Conservation (phyloP, 345 rosid species). For the Rhizophora mangle region DNA sequence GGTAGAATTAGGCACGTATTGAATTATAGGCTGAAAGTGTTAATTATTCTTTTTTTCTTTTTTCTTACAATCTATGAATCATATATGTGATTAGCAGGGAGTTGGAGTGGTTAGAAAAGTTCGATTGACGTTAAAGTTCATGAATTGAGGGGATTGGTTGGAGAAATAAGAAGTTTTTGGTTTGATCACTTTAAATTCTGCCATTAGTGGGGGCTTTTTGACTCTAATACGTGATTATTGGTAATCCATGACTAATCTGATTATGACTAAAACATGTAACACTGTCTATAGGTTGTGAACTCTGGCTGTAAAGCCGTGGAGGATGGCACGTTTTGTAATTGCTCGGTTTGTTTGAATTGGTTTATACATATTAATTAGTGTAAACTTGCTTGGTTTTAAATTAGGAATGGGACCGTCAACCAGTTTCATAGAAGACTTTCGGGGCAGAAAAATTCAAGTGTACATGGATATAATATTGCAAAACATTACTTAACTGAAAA, state of each 20-base stretch:
- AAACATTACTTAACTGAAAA: not conserved
- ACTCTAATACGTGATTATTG: conserved; percentile 14
- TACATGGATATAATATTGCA: not conserved
- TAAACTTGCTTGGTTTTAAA: no score
- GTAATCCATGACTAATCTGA: not conserved
- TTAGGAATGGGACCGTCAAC: no score
- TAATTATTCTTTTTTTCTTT: not conserved
- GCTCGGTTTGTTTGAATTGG: no score
- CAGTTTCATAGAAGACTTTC: no score
- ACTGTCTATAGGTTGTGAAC: no score
- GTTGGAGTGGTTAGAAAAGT: conserved; percentile 24
- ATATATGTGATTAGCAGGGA: not conserved
- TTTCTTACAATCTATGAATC: not conserved
- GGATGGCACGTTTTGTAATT: no score
- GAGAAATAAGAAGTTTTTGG: not conserved
- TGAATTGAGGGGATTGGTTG: not conserved
- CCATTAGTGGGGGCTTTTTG: conserved; percentile 18
- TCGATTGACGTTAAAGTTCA: conserved; percentile 1
- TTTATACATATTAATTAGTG: no score
- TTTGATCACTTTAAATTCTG: not conserved
- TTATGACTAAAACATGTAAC: no score
- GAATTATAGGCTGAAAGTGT: not conserved
- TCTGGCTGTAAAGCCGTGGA: no score
- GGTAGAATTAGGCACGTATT: conserved; percentile 9
- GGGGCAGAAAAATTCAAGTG: not conserved